Evolutionary conservation across 495 filamentous ascomycete species (phyloP).

Genomic region (Trichoderma virens): DNA sequence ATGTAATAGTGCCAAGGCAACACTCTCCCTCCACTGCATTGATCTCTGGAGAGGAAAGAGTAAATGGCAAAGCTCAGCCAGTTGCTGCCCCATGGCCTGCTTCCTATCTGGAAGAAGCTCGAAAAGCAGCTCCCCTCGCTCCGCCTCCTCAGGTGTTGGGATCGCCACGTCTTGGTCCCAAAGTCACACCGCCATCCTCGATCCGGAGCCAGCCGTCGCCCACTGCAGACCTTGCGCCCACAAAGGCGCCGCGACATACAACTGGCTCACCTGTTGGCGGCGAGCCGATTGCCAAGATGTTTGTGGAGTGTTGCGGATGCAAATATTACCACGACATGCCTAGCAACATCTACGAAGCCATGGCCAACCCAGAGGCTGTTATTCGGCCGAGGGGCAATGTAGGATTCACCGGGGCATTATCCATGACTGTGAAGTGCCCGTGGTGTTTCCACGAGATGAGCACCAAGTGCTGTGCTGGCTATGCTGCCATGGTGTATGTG

Average conservation of each 20-base stretch:
- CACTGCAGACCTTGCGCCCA: not conserved
- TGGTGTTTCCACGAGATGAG: slow-evolving; percentile 76
- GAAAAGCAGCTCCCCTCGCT: slow-evolving; percentile 3
- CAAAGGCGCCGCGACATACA: not conserved
- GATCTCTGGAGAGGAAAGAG: not conserved
- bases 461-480: slow-evolving; percentile 63
- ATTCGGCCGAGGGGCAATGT: slow-evolving; percentile 15
- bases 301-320: slow-evolving; percentile 76
- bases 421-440: slow-evolving; percentile 58
- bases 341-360: slow-evolving; percentile 63
- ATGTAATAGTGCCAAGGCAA: not conserved
- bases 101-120: slow-evolving; percentile 8
- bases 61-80: not conserved
- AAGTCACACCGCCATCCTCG: not conserved
- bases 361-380: slow-evolving; percentile 55
- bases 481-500: slow-evolving; percentile 61
- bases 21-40: not conserved
- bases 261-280: not conserved
- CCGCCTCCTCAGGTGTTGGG: slow-evolving; percentile 1
- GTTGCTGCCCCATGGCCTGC: slow-evolving; percentile 5
- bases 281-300: slow-evolving; percentile 60
- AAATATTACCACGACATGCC: slow-evolving; percentile 78
- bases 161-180: not conserved
- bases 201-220: not conserved
- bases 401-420: slow-evolving; percentile 44